These are phyloP conservation scores for Arabidopsis lyrata DNA, from an alignment of 441 rosid species.

Conservation along the genomic window DNA sequence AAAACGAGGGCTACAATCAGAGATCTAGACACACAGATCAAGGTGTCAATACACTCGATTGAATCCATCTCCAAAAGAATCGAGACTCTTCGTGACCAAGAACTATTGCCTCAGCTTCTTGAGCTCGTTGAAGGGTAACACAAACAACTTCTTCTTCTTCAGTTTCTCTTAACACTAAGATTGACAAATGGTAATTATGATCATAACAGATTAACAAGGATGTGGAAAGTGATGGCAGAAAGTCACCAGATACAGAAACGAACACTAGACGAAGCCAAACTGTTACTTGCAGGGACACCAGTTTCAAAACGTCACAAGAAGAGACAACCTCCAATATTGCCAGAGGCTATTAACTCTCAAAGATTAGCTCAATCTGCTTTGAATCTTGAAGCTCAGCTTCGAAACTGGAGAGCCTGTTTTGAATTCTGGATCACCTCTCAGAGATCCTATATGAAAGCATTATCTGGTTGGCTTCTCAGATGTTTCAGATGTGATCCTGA, in stretches of 20 bases:
- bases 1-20: constrained; percentile 79
- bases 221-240: constrained; percentile 98
- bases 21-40: constrained; percentile 82
- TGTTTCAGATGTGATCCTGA: constrained; percentile 73
- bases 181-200: constrained; percentile 6
- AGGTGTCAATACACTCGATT: constrained; percentile 87
- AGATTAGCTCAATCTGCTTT: constrained; percentile 75
- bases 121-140: constrained; percentile 89
- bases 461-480: constrained; percentile 91
- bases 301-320: constrained; percentile 70
- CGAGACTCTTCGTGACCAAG: constrained; percentile 89
- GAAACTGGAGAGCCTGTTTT: constrained; percentile 91
- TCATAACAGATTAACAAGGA: constrained; percentile 71
- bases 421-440: constrained; percentile 91
- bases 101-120: constrained; percentile 91
- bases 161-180: constrained; percentile 1
- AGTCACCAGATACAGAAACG: constrained; percentile 85
- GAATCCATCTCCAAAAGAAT: constrained; percentile 93
- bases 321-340: constrained; percentile 54
- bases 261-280: constrained; percentile 90
- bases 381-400: constrained; percentile 82
- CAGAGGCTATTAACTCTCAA: constrained; percentile 69
- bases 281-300: constrained; percentile 81
- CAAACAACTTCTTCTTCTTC: neutral
- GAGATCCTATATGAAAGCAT: constrained; percentile 79